Evolutionary conservation across 495 filamentous ascomycete species (phyloP), one percentile per base, ranked within the genome.

Genomic region (Evernia prunastri): DNA sequence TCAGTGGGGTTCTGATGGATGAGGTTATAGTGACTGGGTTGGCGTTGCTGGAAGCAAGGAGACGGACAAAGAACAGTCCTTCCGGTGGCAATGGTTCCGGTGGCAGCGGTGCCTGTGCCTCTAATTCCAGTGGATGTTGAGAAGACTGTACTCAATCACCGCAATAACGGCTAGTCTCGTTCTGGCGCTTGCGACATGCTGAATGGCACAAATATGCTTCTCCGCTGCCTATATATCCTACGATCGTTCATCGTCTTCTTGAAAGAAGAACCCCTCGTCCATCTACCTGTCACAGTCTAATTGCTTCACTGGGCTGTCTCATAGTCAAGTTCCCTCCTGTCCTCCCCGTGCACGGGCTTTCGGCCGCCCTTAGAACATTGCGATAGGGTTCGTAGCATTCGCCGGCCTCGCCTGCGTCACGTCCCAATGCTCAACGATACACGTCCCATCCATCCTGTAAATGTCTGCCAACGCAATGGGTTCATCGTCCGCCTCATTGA

Each of bases 1-100:
- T 68, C 18, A 47, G 39, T 29, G 66, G 59, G 27, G 37, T 29
- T 20, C n/a, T 54, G 47, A 35, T 64, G 40, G 71, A 72, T 20
- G 66, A 71, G 49, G 67, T 73, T n/a, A 60, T 69, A 8, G 36
- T 71, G 42, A 69, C 64, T 51, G 67, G 70, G 45, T 59, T 67
- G 58, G 71, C 66, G 7, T 68, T 72, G 59, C 59, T 70, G 27
- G 63, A 68, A 43, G 63, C 54, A 8, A 60, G 58, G 63, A 66
- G 61, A 39, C 54, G 66, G 42, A n/a, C n/a, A n/a, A 59, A 57
- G 43, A 59, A 63, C 12, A 69, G 60, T 17, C n/a, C n/a, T n/a
- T n/a, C n/a, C n/a, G n/a, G n/a, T n/a, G n/a, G n/a, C n/a, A n/a
- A n/a, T n/a, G n/a, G n/a, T n/a, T 31, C 33, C 25, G 33, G 39